These are phyloP conservation scores for Rhizoclosmatium sp. DNA, from an alignment of 192 early-diverging fungal genomes.

Conservation along the genomic window DNA sequence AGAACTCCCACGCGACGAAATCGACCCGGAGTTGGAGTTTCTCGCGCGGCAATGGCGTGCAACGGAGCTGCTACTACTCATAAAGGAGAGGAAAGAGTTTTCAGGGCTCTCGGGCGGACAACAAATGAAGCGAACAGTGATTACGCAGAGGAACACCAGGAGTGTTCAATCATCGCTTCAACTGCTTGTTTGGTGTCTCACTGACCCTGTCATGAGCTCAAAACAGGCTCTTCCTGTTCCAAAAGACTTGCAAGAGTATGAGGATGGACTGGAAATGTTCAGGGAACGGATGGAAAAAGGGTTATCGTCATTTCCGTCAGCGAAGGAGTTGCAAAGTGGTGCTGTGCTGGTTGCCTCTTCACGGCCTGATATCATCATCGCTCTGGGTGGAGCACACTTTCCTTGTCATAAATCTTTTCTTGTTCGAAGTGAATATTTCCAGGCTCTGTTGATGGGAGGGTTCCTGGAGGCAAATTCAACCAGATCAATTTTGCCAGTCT, in stretches of 20 bases:
- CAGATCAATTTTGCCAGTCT: background rate
- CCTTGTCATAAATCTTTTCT: constrained; percentile 57
- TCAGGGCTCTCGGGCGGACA: background rate
- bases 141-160: constrained; percentile 19
- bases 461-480: constrained; percentile 43
- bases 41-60: constrained; percentile 43
- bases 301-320: background rate
- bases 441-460: constrained; percentile 45
- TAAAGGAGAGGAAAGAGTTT: background rate
- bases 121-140: background rate
- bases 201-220: background rate
- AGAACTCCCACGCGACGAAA: too few species aligned
- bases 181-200: constrained; percentile 34
- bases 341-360: constrained; percentile 16
- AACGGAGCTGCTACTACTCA: constrained; percentile 15
- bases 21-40: constrained; percentile 23
- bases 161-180: constrained; percentile 41
- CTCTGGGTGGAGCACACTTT: constrained; percentile 39
- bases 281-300: background rate
- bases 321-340: background rate
- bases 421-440: constrained; percentile 55
- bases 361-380: constrained; percentile 50
- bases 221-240: background rate
- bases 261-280: background rate
- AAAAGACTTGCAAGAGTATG: background rate